Evolutionary conservation across 257 asterid species (phyloP).

Genomic region (Penstemon newberryi): DNA sequence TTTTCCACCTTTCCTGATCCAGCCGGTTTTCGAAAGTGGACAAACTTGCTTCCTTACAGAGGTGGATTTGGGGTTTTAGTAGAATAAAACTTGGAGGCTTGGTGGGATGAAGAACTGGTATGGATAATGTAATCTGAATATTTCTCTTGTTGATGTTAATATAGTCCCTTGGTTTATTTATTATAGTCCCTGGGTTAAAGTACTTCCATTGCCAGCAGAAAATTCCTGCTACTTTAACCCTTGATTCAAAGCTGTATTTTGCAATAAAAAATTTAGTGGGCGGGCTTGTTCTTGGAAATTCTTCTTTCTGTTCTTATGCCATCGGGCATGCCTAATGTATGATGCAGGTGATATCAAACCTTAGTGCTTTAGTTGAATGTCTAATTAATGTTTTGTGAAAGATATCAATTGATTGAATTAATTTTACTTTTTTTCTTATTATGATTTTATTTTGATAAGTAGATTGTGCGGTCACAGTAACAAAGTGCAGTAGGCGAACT

Average conservation of each 20-base stretch:
- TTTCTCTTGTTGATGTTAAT: constrained; percentile 22
- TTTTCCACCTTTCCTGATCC: constrained; percentile 12
- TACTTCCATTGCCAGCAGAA: constrained; percentile 2
- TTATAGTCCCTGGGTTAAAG: not conserved
- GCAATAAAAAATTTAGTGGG: not conserved
- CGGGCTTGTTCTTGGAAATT: not conserved
- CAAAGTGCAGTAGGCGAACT: not conserved
- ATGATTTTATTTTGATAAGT: not conserved
- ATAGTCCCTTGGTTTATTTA: constrained; percentile 6
- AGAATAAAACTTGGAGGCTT: constrained; percentile 99
- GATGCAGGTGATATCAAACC: not conserved
- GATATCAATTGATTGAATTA: too few relatives aligned
- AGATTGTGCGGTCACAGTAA: not conserved
- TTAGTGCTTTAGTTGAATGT: not conserved
- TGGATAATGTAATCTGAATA: not conserved
- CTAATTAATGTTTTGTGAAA: too few relatives aligned
- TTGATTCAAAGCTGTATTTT: not conserved
- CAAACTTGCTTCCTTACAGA: constrained; percentile 96
- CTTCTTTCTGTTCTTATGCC: not conserved
- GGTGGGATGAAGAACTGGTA: constrained; percentile 99
- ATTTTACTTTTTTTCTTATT: too few relatives aligned
- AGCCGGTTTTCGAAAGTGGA: constrained; percentile 77
- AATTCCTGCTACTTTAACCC: not conserved
- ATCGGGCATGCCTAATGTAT: not conserved
- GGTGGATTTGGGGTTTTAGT: constrained; percentile 99